Base-by-base conservation (phyloP, 306 rosid genomes). In the Vachellia pachyceras region DNA sequence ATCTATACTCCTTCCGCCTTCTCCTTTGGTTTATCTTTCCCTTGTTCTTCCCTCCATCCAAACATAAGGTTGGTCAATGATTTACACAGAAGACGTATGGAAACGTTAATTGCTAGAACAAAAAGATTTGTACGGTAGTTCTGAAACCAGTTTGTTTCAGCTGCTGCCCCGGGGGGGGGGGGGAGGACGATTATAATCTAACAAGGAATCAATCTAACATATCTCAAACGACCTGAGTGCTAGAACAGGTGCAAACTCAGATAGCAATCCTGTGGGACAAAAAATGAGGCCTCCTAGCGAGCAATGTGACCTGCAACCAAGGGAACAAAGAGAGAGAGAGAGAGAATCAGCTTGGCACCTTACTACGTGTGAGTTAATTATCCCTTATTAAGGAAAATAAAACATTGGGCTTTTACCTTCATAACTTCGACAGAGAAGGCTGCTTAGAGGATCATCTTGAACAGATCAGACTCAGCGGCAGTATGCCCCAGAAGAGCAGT, bases 261-360 rank as follows among this genome's bases (percentile, higher is more conserved):
- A 57, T 55, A 12, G 74, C 49, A 46, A 45, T 14, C 57, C 33
- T 5, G 50, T 52, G 54, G 10, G 57, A 71, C 85, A 60, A 42
- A 77, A 85, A 67, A 50, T 73, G 39, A 25, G 47, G 67, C 76
- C 39, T 69, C 69, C 29, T 45, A 41, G 78, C 52, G 49, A 82
- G 41, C 46, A 17, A 73, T 69, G 71, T 69, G 71, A 60, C 86
- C 80, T 74, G 81, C 83, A 82, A 49, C 78, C 66, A 22, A 52
- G 35, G 60, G 67, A 82, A 61, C 46, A 41, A 75, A 50, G 35
- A 72, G 29, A 18, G 2, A 72, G 29, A 18, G 2, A 52, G 4
- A 8, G 22, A n/a, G 2, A n/a, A 67, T 73, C 9, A 75, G 82
- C 37, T 2, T 29, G 1, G 33, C 33, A 29, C 33, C 20, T 72